These are phyloP conservation scores for Sugiyamaella xylanicola DNA, from an alignment of 1,139 yeast species.

Conservation along the genomic window DNA sequence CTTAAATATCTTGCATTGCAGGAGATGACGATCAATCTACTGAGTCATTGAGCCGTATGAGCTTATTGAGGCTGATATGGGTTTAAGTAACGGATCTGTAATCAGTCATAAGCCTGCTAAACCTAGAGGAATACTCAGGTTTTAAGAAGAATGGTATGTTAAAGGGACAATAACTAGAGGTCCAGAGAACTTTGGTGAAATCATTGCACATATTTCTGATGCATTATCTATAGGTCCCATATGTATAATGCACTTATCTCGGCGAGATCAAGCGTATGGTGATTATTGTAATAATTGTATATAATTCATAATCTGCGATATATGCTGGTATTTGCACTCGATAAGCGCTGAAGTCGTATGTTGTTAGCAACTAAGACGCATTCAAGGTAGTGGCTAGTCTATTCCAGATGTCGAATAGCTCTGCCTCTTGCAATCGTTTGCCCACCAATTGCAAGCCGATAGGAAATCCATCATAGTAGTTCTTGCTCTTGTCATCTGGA, in stretches of 20 bases:
- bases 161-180: too few species aligned
- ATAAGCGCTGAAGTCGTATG: not conserved
- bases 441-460: constrained; percentile 34
- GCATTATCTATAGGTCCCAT: too few species aligned
- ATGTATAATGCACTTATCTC: too few species aligned
- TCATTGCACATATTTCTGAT: too few species aligned
- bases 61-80: not conserved
- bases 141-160: too few species aligned
- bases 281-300: too few species aligned
- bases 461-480: constrained; percentile 30
- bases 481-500: constrained; percentile 20
- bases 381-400: constrained; percentile 10
- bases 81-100: not conserved
- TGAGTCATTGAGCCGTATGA: constrained; percentile 1
- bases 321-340: not conserved
- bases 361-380: not conserved
- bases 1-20: constrained; percentile 1
- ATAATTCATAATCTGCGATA: too few species aligned
- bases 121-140: too few species aligned
- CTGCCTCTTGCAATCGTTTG: constrained; percentile 32
- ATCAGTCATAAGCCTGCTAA: not conserved
- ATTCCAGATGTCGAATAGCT: constrained; percentile 27
- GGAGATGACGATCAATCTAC: not conserved
- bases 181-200: too few species aligned
- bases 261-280: too few species aligned